phyloP scores from a whole-genome alignment of 73 alveolate genomes.

The Paramecium biaurelia region DNA sequence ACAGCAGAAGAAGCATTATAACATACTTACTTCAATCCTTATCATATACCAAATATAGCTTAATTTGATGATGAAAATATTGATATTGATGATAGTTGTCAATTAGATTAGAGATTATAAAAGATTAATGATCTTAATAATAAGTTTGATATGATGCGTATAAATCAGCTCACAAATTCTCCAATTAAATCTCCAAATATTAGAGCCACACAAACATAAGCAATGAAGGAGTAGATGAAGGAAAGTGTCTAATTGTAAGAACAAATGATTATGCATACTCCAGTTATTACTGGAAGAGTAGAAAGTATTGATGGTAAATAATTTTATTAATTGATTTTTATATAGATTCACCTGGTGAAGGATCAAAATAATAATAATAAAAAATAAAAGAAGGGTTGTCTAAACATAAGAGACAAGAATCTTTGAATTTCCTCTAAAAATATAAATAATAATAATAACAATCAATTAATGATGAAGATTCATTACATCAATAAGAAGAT shows the following conservation, averaged over 20 bases:
- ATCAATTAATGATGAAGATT: not conserved
- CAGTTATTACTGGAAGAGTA: conserved; percentile 39
- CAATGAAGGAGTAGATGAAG: not conserved
- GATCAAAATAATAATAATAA: not conserved
- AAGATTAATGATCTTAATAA: conserved; percentile 5
- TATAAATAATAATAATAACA: not conserved
- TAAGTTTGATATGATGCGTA: conserved; percentile 2
- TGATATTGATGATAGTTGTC: not conserved
- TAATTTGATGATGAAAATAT: not conserved
- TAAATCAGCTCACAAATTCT: conserved; percentile 19
- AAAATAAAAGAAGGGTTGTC: not conserved
- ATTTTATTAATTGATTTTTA: not conserved
- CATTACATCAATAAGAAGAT: not conserved
- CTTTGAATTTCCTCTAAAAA: conserved; percentile 20
- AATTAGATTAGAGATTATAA: not conserved
- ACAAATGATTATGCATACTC: conserved; percentile 36
- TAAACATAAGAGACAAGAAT: conserved; percentile 20
- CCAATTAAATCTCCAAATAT: conserved; percentile 44
- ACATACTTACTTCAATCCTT: conserved; percentile 26
- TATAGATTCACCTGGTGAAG: conserved; percentile 3
- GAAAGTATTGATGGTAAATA: conserved; percentile 27
- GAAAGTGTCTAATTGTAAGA: not conserved
- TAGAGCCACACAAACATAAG: conserved; percentile 3
- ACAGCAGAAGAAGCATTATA: conserved; percentile 46
- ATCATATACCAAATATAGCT: not conserved